Evolutionary conservation across 805 yeast genomes (phyloP).

Genomic region (Saccharomycopsis javanensis): DNA sequence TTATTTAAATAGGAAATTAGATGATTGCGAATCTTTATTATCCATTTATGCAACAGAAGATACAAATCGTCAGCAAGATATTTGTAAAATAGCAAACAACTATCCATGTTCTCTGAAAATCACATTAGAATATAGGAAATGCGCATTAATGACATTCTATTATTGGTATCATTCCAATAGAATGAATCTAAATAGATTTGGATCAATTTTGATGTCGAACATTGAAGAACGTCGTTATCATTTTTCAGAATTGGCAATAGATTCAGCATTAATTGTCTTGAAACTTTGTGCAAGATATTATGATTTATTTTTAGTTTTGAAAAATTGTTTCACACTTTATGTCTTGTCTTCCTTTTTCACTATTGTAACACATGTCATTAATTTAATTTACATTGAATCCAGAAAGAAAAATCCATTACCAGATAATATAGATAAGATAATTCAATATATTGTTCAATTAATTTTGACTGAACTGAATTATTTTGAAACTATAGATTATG

Average conservation of each 20-base stretch:
- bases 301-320: neutral
- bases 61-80: neutral
- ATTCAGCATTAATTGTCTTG: conserved; percentile 1
- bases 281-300: neutral
- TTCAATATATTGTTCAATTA: neutral
- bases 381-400: neutral
- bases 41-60: neutral
- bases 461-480: conserved; percentile 1
- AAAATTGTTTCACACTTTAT: neutral
- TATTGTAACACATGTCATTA: neutral
- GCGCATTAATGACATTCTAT: neutral
- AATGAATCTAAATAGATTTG: conserved; percentile 5
- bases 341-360: conserved; percentile 3
- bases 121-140: neutral
- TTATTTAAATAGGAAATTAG: neutral
- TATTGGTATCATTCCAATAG: conserved; percentile 2
- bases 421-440: neutral
- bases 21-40: neutral
- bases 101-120: neutral
- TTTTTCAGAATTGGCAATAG: neutral
- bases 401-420: neutral
- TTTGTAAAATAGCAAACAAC: neutral
- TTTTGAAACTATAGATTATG: neutral
- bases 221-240: neutral
- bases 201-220: neutral